A percentile compares a stretch with the other conserved stretches of the same genome.
Conservation (phyloP, 345 rosid genomes). For the Brassica carinata region DNA sequence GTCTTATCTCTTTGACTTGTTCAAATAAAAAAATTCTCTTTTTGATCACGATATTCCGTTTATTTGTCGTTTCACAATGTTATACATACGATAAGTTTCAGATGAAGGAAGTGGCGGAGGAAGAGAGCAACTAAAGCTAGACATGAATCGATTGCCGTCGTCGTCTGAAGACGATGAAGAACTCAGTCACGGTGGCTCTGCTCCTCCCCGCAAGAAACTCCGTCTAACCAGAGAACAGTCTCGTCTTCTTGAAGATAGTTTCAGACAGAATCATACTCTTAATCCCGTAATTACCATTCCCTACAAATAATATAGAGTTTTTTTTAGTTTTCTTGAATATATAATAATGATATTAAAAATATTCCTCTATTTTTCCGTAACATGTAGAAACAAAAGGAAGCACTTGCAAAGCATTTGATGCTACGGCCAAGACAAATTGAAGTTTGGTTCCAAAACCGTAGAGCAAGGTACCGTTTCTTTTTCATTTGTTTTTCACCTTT, state of each 20-base stretch:
- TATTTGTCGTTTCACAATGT: conserved; percentile 2
- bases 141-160: conserved; percentile 41
- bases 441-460: conserved; percentile 99
- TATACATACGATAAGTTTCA: conserved; percentile 49
- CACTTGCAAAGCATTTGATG: conserved; percentile 75
- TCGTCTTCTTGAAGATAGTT: conserved; percentile 94
- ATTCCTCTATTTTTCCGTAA: not conserved
- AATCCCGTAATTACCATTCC: conserved; percentile 55
- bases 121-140: conserved; percentile 41
- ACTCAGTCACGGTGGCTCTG: conserved; percentile 49
- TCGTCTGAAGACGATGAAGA: conserved; percentile 42
- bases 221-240: conserved; percentile 91
- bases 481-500: not conserved
- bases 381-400: conserved; percentile 89
- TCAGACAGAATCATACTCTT: conserved; percentile 83
- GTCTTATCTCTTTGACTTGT: not conserved
- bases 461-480: conserved; percentile 78
- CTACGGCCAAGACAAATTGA: conserved; percentile 91
- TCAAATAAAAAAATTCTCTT: not conserved
- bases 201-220: conserved; percentile 86
- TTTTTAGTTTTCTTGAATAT: not conserved
- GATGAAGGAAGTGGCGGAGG: conserved; percentile 53
- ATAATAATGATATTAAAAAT: not conserved
- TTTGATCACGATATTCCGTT: not conserved
- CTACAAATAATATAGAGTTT: not conserved